Evolutionary conservation across 345 rosid genomes (phyloP), one percentile per base, ranked within the genome.

Genomic region (Hibiscus mutabilis): DNA sequence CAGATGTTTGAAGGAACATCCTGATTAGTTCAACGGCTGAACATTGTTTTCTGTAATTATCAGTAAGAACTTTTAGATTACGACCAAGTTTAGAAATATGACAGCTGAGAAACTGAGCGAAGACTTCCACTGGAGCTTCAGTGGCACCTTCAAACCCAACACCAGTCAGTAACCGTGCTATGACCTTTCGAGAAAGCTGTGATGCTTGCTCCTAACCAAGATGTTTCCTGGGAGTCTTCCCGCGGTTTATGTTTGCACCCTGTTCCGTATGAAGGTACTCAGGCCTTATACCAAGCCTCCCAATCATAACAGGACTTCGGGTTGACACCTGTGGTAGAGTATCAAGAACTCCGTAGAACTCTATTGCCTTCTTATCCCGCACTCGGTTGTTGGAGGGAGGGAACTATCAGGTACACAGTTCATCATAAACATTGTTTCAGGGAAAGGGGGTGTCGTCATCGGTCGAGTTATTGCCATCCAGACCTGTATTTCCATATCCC

Each of bases 401-500:
- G 96, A 88, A 83, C 84, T 79, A 66, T 86, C 96, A 35, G 98
- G 98, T 22, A 94, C 92, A 82, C 89, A 85, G 73, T 94, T 94
- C 81, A 80, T 68, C 74, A 83, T 71, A 78, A 85, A 94, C 88
- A 88, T 87, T 14, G 84, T 81, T 81, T 94, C 98, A 0, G 98
- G 97, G 53, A 91, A 84, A 82, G 25, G 74, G 73, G 21, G 81
- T 49, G 52, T 88, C 97, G 59, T 86, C 87, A 49, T 91, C 91
- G 35, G 70, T 73, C 25, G 82, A 77, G 76, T 52, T 84, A 42
- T 70, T 75, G 15, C 83, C 77, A 68, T 86, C 91, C 13, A 68
- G 72, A 9, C 56, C 72, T 11, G 82, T 59, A 73, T 68, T 79
- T 71, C 81, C 86, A 58, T 53, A 47, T 52, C 76, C 76, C 18